A percentile compares a stretch with the other conserved stretches of the same genome.
Conservation (phyloP, 1,139 yeast genomes). For the Scheffersomyces stambukii region DNA sequence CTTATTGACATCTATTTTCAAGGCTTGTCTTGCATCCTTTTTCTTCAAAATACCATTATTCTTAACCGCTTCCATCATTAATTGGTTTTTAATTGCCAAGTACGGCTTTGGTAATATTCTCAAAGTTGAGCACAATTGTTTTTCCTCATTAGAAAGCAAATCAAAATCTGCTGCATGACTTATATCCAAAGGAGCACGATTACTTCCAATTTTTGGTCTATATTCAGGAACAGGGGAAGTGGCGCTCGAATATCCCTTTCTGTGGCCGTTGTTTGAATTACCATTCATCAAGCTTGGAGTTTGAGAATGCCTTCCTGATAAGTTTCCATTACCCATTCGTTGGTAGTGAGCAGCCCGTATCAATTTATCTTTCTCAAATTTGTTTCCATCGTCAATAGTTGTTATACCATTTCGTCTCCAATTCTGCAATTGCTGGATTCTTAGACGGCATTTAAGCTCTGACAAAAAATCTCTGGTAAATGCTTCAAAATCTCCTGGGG, state of each 20-base stretch:
- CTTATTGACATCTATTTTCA: conserved; percentile 82
- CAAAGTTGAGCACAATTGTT: conserved; percentile 74
- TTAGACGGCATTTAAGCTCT: conserved; percentile 73
- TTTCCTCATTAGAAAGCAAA: conserved; percentile 79
- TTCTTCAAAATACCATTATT: conserved; percentile 81
- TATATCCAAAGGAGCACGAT: conserved; percentile 63
- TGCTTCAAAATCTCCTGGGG: conserved; percentile 72
- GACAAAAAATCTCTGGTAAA: conserved; percentile 69
- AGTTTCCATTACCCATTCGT: conserved; percentile 49
- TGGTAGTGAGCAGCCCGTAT: conserved; percentile 57
- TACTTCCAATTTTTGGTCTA: conserved; percentile 33
- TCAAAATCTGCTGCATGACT: conserved; percentile 82
- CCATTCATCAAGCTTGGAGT: conserved; percentile 12
- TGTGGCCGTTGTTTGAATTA: conserved; percentile 7
- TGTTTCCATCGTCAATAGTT: conserved; percentile 75
- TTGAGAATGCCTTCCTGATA: conserved; percentile 24
- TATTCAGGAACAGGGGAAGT: conserved; percentile 32
- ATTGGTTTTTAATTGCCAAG: conserved; percentile 85
- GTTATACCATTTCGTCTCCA: conserved; percentile 91
- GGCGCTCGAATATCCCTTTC: conserved; percentile 14
- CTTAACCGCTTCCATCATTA: conserved; percentile 81
- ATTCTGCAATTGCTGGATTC: conserved; percentile 86
- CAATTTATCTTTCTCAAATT: conserved; percentile 84
- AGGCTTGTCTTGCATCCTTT: conserved; percentile 75
- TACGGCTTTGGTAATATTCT: conserved; percentile 91